These are phyloP conservation scores for Hypoxylon sp. DNA, from an alignment of 2,329 filamentous ascomycete genomes.

Conservation along the genomic window DNA sequence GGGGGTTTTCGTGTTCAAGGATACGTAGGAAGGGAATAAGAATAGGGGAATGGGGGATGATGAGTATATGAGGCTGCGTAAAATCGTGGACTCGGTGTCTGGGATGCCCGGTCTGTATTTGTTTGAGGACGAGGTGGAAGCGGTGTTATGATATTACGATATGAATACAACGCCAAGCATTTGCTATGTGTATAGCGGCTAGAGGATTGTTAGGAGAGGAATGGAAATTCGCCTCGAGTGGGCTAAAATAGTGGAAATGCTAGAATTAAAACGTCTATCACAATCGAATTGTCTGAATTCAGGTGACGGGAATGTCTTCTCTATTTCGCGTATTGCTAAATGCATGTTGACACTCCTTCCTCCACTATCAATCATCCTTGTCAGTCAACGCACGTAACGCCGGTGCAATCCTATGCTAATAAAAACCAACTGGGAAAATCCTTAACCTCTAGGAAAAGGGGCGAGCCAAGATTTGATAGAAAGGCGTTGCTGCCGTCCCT, in stretches of 20 bases:
- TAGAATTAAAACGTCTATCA: conserved; percentile 5
- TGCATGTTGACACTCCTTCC: conserved; percentile 24
- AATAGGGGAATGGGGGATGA: not conserved
- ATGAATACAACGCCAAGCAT: not conserved
- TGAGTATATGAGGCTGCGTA: not conserved
- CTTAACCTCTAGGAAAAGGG: not conserved
- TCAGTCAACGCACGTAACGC: conserved; percentile 31
- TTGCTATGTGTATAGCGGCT: not conserved
- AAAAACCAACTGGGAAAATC: conserved; percentile 16
- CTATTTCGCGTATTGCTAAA: conserved; percentile 34
- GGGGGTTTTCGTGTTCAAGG: conserved; percentile 86
- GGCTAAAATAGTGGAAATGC: not conserved
- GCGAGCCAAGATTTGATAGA: not conserved
- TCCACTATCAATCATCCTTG: conserved; percentile 4
- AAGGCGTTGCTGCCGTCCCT: not conserved
- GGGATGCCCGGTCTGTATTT: conserved; percentile 1
- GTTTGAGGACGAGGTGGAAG: not conserved
- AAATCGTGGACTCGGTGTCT: not conserved
- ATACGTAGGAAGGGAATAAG: conserved; percentile 62
- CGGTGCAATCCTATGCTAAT: conserved; percentile 33
- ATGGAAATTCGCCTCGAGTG: not conserved
- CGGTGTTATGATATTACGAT: not conserved
- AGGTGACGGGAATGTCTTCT: conserved; percentile 9
- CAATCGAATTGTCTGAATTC: not conserved
- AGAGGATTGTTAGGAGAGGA: no score